These are phyloP conservation scores for Trypanosoma congolense DNA, from an alignment of 208 protist species.

Conservation along the genomic window DNA sequence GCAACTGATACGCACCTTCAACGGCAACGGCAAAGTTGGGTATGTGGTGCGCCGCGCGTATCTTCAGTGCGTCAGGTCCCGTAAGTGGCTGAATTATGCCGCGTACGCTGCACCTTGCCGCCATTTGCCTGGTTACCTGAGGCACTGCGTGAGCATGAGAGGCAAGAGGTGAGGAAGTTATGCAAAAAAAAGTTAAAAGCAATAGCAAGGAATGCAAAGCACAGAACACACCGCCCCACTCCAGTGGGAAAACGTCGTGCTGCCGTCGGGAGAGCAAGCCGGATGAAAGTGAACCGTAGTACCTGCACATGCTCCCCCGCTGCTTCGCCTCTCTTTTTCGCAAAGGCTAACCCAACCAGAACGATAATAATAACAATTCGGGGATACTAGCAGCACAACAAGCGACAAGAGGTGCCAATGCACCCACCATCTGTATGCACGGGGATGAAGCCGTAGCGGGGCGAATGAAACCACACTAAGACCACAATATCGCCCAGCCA, in stretches of 20 bases:
- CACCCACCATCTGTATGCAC: too few species aligned
- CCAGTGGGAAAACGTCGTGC: too few species aligned
- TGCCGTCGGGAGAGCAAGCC: too few species aligned
- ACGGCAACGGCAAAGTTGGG: slow-evolving; percentile 39
- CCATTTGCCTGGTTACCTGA: neutral
- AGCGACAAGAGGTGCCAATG: too few species aligned
- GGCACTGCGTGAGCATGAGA: neutral
- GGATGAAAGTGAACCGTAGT: too few species aligned
- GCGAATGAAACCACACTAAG: neutral
- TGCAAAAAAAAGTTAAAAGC: neutral
- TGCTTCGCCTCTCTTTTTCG: too few species aligned
- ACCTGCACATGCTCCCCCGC: too few species aligned
- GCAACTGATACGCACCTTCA: slow-evolving; percentile 20
- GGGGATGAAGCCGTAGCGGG: neutral
- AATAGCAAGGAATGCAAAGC: too few species aligned
- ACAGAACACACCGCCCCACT: too few species aligned
- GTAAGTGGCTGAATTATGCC: slow-evolving; percentile 23
- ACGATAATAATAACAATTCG: too few species aligned
- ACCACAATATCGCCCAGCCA: neutral
- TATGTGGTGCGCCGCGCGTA: slow-evolving; percentile 37
- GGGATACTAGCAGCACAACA: too few species aligned
- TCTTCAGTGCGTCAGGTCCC: slow-evolving; percentile 16
- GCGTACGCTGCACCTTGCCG: neutral
- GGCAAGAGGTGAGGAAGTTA: neutral
- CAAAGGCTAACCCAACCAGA: too few species aligned